Conservation (phyloP, 352 stramenopile genomes). For the Phytophthora niederhauseri region DNA sequence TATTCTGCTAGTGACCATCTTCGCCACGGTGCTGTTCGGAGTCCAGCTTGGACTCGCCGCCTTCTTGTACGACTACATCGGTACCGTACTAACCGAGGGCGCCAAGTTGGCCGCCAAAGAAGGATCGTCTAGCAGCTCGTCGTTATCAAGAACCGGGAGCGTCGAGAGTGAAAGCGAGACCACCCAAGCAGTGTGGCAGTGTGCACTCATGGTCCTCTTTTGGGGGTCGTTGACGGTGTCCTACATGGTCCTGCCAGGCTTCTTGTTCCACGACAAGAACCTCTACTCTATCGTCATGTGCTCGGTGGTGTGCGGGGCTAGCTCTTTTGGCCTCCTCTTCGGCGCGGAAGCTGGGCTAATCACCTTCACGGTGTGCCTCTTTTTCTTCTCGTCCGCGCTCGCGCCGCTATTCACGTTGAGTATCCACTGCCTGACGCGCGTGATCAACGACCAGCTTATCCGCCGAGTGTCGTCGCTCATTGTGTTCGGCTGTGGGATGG, state of each 20-base stretch:
- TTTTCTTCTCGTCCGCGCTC: conserved; percentile 68
- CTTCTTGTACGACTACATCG: conserved; percentile 85
- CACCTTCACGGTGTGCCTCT: conserved; percentile 58
- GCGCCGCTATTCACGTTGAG: conserved; percentile 83
- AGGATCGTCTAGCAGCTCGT: conserved; percentile 4
- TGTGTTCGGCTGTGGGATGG: conserved; percentile 85
- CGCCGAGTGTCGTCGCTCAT: conserved; percentile 83
- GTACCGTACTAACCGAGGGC: conserved; percentile 50
- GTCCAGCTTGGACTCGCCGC: conserved; percentile 78
- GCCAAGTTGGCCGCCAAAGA: conserved; percentile 21
- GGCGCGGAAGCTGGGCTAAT: conserved; percentile 57
- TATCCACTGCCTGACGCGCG: conserved; percentile 83
- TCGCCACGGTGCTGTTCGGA: conserved; percentile 75
- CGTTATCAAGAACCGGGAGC: conserved; percentile 19
- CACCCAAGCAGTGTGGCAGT: conserved; percentile 59
- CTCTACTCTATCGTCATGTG: conserved; percentile 81
- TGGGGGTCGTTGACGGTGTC: conserved; percentile 74
- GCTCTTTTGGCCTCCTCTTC: conserved; percentile 74
- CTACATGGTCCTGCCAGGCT: conserved; percentile 77
- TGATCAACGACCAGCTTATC: conserved; percentile 84
- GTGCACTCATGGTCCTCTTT: conserved; percentile 74
- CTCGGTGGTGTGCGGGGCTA: conserved; percentile 63
- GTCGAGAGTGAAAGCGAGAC: conserved; percentile 16
- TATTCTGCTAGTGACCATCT: conserved; percentile 85
- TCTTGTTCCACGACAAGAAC: conserved; percentile 79